These are phyloP conservation scores for Cytospora paraplurivora DNA, from an alignment of 2,329 filamentous ascomycete species.

Conservation along the genomic window DNA sequence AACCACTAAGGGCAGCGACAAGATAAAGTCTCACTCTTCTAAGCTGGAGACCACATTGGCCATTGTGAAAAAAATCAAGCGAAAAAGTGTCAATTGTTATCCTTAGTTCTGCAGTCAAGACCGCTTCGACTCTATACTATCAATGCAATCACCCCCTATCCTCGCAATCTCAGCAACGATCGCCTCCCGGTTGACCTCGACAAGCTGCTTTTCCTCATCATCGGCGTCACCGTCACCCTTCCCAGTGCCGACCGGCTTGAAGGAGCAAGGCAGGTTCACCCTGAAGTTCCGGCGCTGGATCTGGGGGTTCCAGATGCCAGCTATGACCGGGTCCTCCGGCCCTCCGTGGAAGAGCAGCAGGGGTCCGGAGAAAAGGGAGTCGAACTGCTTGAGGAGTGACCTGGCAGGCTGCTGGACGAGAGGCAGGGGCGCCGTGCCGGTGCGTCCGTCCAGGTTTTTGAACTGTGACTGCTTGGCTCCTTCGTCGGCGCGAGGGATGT, in stretches of 20 bases:
- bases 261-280: slow-evolving; percentile 69
- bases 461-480: slow-evolving; percentile 55
- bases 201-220: slow-evolving; percentile 48
- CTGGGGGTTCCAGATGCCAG: slow-evolving; percentile 61
- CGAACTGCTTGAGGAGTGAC: slow-evolving; percentile 68
- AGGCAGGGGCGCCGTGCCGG: slow-evolving; percentile 46
- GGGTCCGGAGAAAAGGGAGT: slow-evolving; percentile 65
- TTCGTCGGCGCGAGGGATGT: slow-evolving; percentile 39
- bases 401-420: slow-evolving; percentile 62
- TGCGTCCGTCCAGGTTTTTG: slow-evolving; percentile 76
- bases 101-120: neutral
- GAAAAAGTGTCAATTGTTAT: neutral
- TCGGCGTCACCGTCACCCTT: slow-evolving; percentile 37
- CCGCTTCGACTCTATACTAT: slow-evolving; percentile 57
- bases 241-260: slow-evolving; percentile 49
- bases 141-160: slow-evolving; percentile 67
- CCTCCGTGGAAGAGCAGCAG: slow-evolving; percentile 80
- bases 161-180: slow-evolving; percentile 74
- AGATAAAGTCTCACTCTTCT: neutral
- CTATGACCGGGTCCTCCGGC: slow-evolving; percentile 56
- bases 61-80: neutral
- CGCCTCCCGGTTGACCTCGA: slow-evolving; percentile 66
- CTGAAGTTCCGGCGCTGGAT: slow-evolving; percentile 64
- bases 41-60: neutral
- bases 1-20: neutral